Evolutionary conservation across 208 protist genomes (phyloP).

Genomic region (Wallacemonas rigidus): DNA sequence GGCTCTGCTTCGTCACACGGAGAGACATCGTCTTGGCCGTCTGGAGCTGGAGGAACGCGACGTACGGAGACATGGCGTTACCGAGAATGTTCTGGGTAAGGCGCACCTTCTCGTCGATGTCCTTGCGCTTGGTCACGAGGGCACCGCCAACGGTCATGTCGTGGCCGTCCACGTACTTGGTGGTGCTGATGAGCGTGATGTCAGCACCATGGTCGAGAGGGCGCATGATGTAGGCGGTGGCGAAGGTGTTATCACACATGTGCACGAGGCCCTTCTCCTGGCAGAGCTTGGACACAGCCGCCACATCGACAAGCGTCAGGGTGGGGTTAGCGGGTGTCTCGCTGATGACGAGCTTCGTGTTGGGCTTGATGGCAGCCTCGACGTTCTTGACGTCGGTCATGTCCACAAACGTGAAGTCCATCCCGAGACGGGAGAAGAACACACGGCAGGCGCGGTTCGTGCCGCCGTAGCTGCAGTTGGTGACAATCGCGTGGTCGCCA

Average conservation of each 20-base stretch:
- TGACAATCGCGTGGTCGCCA: conserved; percentile 91
- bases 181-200: conserved; percentile 95
- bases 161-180: conserved; percentile 98
- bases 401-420: conserved; percentile 95
- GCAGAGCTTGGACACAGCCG: conserved; percentile 84
- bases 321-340: conserved; percentile 97
- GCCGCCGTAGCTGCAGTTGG: conserved; percentile 96
- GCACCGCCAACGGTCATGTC: conserved; percentile 95
- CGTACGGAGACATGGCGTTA: conserved; percentile 92
- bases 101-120: conserved; percentile 82
- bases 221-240: conserved; percentile 95
- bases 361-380: conserved; percentile 76
- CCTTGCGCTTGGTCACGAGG: conserved; percentile 72
- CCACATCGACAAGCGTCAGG: conserved; percentile 92
- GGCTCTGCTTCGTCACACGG: conserved; percentile 90
- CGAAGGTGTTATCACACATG: conserved; percentile 97
- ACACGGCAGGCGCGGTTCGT: conserved; percentile 91
- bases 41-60: conserved; percentile 95
- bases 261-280: conserved; percentile 81
- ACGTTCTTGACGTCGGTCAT: conserved; percentile 89
- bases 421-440: conserved; percentile 86
- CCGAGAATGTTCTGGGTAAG: conserved; percentile 95
- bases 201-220: conserved; percentile 96
- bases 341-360: conserved; percentile 95
- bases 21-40: conserved; percentile 95